These are phyloP conservation scores for Cajanus cajan DNA, from an alignment of 306 rosid genomes.

Conservation along the genomic window DNA sequence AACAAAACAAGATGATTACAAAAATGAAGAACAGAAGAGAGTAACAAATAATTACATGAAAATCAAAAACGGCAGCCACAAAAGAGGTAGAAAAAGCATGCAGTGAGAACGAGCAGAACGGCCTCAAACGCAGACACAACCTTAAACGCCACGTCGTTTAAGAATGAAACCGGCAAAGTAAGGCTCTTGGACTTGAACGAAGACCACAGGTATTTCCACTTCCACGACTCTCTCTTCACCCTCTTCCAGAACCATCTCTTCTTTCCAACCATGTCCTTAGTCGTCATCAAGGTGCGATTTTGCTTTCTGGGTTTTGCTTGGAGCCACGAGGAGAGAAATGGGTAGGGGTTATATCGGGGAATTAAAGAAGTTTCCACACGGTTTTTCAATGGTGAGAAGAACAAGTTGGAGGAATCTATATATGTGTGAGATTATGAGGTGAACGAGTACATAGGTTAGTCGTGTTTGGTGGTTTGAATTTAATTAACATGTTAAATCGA, in stretches of 20 bases:
- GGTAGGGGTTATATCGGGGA: slow-evolving; percentile 12
- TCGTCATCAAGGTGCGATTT: not conserved
- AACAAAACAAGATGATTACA: not conserved
- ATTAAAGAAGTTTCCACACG: no score
- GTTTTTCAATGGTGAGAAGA: not conserved
- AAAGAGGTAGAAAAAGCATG: slow-evolving; percentile 57
- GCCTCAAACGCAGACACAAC: slow-evolving; percentile 62
- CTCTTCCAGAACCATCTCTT: slow-evolving; percentile 49
- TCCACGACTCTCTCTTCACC: slow-evolving; percentile 45
- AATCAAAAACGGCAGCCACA: slow-evolving; percentile 68
- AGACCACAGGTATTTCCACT: slow-evolving; percentile 48
- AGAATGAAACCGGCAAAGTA: slow-evolving; percentile 43
- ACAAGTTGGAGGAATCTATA: not conserved
- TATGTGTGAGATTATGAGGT: not conserved
- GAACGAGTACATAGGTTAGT: not conserved
- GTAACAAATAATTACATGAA: not conserved
- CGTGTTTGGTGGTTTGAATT: slow-evolving; percentile 19
- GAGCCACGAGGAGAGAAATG: not conserved
- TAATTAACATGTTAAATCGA: not conserved
- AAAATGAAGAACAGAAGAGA: not conserved
- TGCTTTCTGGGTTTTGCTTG: not conserved
- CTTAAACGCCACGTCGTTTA: slow-evolving; percentile 56
- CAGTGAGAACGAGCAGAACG: slow-evolving; percentile 35
- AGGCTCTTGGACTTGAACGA: slow-evolving; percentile 55
- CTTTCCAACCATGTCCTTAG: slow-evolving; percentile 27